These are phyloP conservation scores for Candida ficus DNA, from an alignment of 805 yeast species.

Conservation along the genomic window DNA sequence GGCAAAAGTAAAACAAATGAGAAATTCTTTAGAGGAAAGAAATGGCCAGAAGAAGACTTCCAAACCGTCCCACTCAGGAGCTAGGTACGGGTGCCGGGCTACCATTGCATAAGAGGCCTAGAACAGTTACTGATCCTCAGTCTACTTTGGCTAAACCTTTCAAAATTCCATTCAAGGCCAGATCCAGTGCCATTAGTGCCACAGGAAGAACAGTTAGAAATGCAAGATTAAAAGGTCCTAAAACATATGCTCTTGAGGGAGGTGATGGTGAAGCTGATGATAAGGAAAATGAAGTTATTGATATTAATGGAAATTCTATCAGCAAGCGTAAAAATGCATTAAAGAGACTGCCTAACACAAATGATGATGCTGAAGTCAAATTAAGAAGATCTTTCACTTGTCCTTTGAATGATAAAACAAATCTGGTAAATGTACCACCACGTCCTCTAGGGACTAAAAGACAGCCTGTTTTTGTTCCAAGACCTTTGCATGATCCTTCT, in stretches of 20 bases:
- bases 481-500: constrained; percentile 92
- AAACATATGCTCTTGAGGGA: constrained; percentile 37
- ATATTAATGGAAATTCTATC: constrained; percentile 27
- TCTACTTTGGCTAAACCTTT: constrained; percentile 60
- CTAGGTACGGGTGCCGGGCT: constrained; percentile 71
- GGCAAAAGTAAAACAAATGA: background rate
- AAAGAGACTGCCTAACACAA: constrained; percentile 40
- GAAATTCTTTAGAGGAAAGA: background rate
- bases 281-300: constrained; percentile 31
- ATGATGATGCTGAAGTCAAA: constrained; percentile 34
- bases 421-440: constrained; percentile 40
- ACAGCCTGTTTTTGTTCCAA: constrained; percentile 65
- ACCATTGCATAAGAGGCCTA: constrained; percentile 48
- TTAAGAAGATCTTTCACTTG: constrained; percentile 49
- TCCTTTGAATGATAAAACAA: constrained; percentile 44
- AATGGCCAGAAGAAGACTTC: constrained; percentile 27
- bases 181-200: constrained; percentile 21
- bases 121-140: constrained; percentile 47
- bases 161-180: constrained; percentile 49
- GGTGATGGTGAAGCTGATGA: constrained; percentile 19
- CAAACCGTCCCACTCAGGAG: constrained; percentile 39
- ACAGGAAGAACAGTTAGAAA: constrained; percentile 22
- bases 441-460: constrained; percentile 83
- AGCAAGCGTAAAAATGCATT: constrained; percentile 53
- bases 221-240: constrained; percentile 33